Percentiles rank a stretch among this genome's conserved stretches.
Conservation (phyloP, 495 filamentous ascomycete genomes). For the Aspergillus leporis region DNA sequence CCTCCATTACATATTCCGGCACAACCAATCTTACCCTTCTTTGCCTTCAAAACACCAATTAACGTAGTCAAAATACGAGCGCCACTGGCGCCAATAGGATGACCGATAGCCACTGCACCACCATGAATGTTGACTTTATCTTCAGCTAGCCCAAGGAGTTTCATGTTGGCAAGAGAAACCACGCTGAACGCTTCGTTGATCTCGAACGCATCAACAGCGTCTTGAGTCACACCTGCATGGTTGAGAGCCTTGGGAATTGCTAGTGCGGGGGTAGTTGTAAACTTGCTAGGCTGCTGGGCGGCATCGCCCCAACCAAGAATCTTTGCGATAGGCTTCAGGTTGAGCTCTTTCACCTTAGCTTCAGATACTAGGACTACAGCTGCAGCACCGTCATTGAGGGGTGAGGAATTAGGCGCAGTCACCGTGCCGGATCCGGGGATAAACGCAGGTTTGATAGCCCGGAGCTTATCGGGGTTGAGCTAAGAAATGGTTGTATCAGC, state of each 20-base stretch:
- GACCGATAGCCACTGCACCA: slow-evolving; percentile 92
- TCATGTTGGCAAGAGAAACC: slow-evolving; percentile 92
- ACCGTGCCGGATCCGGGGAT: slow-evolving; percentile 79
- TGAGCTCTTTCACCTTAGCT: slow-evolving; percentile 81
- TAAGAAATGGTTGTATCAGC: slow-evolving; percentile 24
- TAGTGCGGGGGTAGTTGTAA: slow-evolving; percentile 92
- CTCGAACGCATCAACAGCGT: slow-evolving; percentile 87
- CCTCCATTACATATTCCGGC: slow-evolving; percentile 98
- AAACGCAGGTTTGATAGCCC: slow-evolving; percentile 81
- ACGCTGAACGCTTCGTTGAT: slow-evolving; percentile 99
- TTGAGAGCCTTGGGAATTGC: slow-evolving; percentile 95
- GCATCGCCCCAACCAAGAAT: slow-evolving; percentile 97
- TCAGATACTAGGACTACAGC: slow-evolving; percentile 91
- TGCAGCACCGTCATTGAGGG: slow-evolving; percentile 89
- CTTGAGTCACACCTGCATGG: slow-evolving; percentile 77
- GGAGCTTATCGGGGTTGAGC: slow-evolving; percentile 91
- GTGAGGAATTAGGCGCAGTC: slow-evolving; percentile 96
- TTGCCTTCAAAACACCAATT: slow-evolving; percentile 82
- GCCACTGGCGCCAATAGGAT: slow-evolving; percentile 90
- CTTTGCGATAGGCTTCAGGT: slow-evolving; percentile 87
- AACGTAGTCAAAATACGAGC: slow-evolving; percentile 92
- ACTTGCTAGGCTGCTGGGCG: slow-evolving; percentile 83
- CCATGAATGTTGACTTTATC: slow-evolving; percentile 95
- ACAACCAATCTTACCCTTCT: slow-evolving; percentile 88
- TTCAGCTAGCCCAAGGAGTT: slow-evolving; percentile 73